Evolutionary conservation across 768 basidiomycete genomes (phyloP).

Genomic region (Tulasnella calospora): DNA sequence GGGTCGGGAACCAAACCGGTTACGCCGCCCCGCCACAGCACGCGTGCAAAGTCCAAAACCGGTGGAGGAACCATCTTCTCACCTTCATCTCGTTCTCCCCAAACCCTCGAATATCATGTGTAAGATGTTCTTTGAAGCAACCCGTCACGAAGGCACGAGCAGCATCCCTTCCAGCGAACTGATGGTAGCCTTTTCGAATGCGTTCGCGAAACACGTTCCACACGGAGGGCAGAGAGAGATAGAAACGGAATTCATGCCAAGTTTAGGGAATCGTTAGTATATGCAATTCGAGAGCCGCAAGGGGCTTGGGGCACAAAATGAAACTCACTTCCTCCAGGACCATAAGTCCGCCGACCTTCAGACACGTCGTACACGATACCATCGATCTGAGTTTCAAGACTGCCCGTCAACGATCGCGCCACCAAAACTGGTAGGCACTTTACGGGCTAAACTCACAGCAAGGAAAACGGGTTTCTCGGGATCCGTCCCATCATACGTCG

Average conservation of each 20-base stretch:
- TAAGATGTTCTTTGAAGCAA: conserved; percentile 85
- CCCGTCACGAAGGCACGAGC: conserved; percentile 89
- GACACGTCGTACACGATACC: conserved; percentile 91
- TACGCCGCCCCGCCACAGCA: not conserved
- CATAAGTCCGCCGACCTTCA: conserved; percentile 68
- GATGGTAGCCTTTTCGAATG: conserved; percentile 34
- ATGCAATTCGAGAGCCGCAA: not conserved
- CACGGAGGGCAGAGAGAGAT: not conserved
- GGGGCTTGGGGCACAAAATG: not conserved
- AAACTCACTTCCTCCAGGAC: conserved; percentile 60
- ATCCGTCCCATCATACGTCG: conserved; percentile 65
- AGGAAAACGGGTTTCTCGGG: conserved; percentile 69
- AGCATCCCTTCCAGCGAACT: conserved; percentile 72
- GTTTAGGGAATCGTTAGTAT: not conserved
- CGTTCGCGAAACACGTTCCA: not conserved
- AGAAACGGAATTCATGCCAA: not conserved
- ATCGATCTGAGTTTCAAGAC: conserved; percentile 57
- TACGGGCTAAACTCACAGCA: conserved; percentile 51
- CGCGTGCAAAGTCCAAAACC: too few relatives aligned
- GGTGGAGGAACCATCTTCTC: conserved; percentile 33
- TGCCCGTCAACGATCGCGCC: conserved; percentile 26
- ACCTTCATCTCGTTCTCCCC: conserved; percentile 65
- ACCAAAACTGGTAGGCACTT: conserved; percentile 3
- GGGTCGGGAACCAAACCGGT: not conserved
- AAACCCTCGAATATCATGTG: conserved; percentile 84